Percentiles rank a stretch among this genome's conserved stretches.
phyloP scores from a whole-genome alignment of 2,329 filamentous ascomycete species.

The Dendrostoma leiphaemia region DNA sequence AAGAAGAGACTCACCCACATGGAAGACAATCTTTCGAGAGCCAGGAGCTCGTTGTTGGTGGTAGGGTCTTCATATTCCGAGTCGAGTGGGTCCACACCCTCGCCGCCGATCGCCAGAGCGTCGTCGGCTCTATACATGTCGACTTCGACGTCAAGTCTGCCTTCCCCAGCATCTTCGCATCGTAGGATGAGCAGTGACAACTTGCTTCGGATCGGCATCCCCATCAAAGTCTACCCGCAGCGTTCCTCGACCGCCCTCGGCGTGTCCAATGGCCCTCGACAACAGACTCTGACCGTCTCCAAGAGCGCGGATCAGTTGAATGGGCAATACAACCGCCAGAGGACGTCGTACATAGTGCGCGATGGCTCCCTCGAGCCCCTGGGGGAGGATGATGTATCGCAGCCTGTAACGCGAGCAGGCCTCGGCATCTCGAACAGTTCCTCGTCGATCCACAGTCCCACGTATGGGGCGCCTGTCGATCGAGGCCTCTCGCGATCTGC shows the following conservation, averaged over 20 bases:
- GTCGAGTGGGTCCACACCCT: constrained; percentile 53
- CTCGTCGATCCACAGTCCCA: constrained; percentile 43
- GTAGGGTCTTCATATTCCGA: constrained; percentile 57
- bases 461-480: constrained; percentile 39
- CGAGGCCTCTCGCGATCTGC: constrained; percentile 60
- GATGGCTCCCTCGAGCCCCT: constrained; percentile 48
- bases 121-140: constrained; percentile 33
- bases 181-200: constrained; percentile 62
- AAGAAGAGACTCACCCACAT: constrained; percentile 87
- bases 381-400: constrained; percentile 48
- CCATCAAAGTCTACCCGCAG: constrained; percentile 43
- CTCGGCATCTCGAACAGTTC: constrained; percentile 22
- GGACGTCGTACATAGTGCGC: constrained; percentile 35
- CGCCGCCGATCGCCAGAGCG: constrained; percentile 45
- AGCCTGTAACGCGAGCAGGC: constrained; percentile 6
- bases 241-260: constrained; percentile 65
- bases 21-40: constrained; percentile 85
- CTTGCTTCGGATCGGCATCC: constrained; percentile 44
- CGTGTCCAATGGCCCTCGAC: constrained; percentile 57
- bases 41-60: constrained; percentile 67
- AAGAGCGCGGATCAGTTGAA: constrained; percentile 42
- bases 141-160: constrained; percentile 29
- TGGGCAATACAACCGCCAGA: constrained; percentile 27
- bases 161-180: constrained; percentile 41
- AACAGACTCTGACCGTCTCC: constrained; percentile 40